Base-by-base conservation (phyloP, 108 stramenopile genomes). In the Cylindrotheca closterium region DNA sequence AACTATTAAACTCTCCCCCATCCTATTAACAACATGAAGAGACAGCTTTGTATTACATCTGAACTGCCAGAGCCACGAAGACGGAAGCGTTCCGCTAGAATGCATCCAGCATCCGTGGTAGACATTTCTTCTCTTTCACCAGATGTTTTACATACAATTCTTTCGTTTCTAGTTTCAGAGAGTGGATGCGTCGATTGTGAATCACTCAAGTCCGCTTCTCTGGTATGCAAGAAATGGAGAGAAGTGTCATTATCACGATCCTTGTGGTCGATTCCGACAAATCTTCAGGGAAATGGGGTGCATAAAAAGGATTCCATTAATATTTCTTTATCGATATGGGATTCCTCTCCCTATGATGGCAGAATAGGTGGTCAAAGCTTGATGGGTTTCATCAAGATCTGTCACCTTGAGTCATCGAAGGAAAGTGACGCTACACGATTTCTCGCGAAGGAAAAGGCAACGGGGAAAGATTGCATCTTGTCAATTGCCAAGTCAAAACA, bases 181-280 rank as follows among this genome's bases (percentile, higher is more conserved):
- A 12, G 24, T 5, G 58, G 63, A 12, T 37, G 7, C 0, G 64
- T 71, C 18, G 76, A 77, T 66, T 63, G 64, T 4, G 37, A 60
- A 28, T 55, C 76, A 8, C 30, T 77, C 8, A 30, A 51, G 23
- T 63, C 32, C 2, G 31, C 33, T 1, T 57, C 45, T 30, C 59
- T 55, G n/a, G 76, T 77, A 12, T 61, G 51, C n/a, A 60, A 62
- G 31, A 55, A 62, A n/a, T 77, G 76, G 76, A n/a, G 42, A 7
- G 26, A 0, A 2, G 33, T 70, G 8, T 53, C 33, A 12, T 52
- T 34, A 15, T 65, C 69, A 21, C 27, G 21, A 25, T 66, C 63
- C 21, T 42, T 77, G 37, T 77, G 76, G 76, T 34, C 56, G 28
- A 28, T 19, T n/a, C 18, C 31, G n/a, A 42, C 0, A 10, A 22